Percentiles rank a stretch among this genome's conserved stretches.
Conservation (phyloP, 345 rosid species). For the Citrus glauca region DNA sequence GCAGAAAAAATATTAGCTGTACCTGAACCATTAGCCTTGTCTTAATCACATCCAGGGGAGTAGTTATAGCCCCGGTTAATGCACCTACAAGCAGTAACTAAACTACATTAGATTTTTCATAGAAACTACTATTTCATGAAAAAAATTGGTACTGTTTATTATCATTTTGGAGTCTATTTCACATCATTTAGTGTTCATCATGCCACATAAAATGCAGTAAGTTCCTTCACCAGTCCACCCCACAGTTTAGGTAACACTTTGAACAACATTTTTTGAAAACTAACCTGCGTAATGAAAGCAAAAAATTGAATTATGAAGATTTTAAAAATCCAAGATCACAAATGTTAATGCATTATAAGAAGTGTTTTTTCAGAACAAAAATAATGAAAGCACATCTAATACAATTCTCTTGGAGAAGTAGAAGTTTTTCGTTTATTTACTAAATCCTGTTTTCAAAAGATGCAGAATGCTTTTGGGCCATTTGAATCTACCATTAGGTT, state of each 20-base stretch:
- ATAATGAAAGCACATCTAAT: background rate
- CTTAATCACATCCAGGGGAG: slow-evolving; percentile 96
- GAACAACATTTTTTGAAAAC: background rate
- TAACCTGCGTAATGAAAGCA: background rate
- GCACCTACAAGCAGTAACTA: slow-evolving; percentile 52
- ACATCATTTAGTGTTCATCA: background rate
- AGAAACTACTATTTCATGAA: background rate
- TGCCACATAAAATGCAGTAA: background rate
- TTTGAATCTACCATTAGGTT: background rate
- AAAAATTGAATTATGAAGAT: background rate
- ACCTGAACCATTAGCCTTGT: slow-evolving; percentile 99
- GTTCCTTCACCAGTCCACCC: background rate
- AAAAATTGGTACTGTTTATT: background rate
- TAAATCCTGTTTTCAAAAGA: background rate
- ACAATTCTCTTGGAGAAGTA: background rate
- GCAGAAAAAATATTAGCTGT: slow-evolving; percentile 8
- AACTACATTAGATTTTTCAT: background rate
- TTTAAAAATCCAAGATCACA: background rate
- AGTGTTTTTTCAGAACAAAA: background rate
- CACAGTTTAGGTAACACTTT: background rate
- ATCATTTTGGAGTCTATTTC: background rate
- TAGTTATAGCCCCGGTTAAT: slow-evolving; percentile 92
- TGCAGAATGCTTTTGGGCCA: background rate
- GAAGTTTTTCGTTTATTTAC: background rate
- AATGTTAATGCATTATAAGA: background rate